These are phyloP conservation scores for Camelina neglecta DNA, from an alignment of 345 rosid species.

Conservation along the genomic window DNA sequence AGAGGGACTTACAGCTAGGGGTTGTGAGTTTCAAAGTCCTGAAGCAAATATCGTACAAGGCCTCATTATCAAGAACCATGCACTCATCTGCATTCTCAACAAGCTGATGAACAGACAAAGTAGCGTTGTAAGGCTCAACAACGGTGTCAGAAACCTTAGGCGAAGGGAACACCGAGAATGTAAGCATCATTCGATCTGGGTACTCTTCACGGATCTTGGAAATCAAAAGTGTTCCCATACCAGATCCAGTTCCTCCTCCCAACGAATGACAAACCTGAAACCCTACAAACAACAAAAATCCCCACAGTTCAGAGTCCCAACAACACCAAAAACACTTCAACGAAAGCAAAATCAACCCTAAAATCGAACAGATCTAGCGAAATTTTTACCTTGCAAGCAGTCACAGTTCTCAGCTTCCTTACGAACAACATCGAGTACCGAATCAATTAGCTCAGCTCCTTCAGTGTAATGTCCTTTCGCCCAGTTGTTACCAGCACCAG, in stretches of 20 bases:
- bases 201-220: conserved; percentile 45
- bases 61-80: conserved; percentile 44
- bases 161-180: conserved; percentile 52
- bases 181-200: conserved; percentile 44
- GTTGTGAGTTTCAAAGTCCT: conserved; percentile 44
- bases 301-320: background rate
- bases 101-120: conserved; percentile 43
- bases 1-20: conserved; percentile 40
- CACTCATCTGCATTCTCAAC: conserved; percentile 46
- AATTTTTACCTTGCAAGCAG: conserved; percentile 29
- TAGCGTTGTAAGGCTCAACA: conserved; percentile 44
- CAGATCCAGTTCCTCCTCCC: conserved; percentile 45
- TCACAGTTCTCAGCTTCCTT: conserved; percentile 42
- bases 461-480: conserved; percentile 37
- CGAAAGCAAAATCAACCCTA: background rate
- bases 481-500: conserved; percentile 41
- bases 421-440: conserved; percentile 41
- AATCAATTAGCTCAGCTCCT: conserved; percentile 38
- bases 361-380: conserved; percentile 4
- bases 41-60: conserved; percentile 46
- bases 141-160: conserved; percentile 54
- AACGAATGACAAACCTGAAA: conserved; percentile 42
- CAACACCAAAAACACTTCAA: background rate
- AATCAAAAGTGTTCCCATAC: conserved; percentile 43
- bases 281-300: conserved; percentile 17